Evolutionary conservation across 192 early-diverging fungal genomes (phyloP).

Genomic region (Podila minutissima): DNA sequence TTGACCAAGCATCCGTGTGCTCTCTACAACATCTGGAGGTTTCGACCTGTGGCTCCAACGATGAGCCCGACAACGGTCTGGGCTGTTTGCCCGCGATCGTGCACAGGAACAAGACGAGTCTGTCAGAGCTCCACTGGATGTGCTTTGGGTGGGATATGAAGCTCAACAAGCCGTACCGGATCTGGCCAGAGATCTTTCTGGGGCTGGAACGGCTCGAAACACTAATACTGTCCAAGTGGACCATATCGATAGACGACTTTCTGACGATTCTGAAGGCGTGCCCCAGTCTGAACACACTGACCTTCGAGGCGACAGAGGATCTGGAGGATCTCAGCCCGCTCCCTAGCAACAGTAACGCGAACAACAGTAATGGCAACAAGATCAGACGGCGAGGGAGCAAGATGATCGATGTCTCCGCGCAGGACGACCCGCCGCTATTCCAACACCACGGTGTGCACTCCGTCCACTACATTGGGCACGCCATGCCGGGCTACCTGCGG

Average conservation of each 20-base stretch:
- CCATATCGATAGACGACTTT: constrained; percentile 18
- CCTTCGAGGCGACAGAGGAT: constrained; percentile 17
- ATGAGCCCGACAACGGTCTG: constrained; percentile 10
- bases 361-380: too few species aligned
- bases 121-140: constrained; percentile 9
- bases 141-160: constrained; percentile 22
- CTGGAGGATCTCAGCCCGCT: neutral
- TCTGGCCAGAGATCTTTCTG: constrained; percentile 10
- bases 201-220: neutral
- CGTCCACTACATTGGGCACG: too few species aligned
- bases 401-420: too few species aligned
- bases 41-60: constrained; percentile 9
- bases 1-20: constrained; percentile 25
- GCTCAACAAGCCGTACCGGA: constrained; percentile 2
- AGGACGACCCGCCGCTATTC: too few species aligned
- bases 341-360: neutral
- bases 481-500: too few species aligned
- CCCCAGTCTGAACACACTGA: constrained; percentile 8
- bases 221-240: constrained; percentile 21
- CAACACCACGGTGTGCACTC: too few species aligned
- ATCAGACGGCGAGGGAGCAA: neutral
- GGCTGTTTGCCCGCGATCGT: constrained; percentile 23
- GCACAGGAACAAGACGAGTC: constrained; percentile 1
- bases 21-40: constrained; percentile 14
- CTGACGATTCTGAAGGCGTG: constrained; percentile 10